Conservation (phyloP, 208 protist species). For the Crithidia expoeki region DNA sequence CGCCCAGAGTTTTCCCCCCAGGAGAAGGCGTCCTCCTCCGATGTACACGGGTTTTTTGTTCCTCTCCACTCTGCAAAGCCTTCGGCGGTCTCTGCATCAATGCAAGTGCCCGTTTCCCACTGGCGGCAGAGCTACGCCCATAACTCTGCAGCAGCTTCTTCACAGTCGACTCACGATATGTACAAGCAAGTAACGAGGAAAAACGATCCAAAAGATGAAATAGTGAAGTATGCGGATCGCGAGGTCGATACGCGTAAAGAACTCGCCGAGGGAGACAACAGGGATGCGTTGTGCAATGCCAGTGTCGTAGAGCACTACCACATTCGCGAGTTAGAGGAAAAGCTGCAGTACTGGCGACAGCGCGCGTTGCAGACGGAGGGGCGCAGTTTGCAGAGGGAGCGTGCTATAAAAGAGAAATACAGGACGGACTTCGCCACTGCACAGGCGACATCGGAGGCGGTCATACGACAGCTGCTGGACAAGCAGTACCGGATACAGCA, state of each 20-base stretch:
- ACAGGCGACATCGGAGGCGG: slow-evolving; percentile 18
- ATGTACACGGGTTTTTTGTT: too few species aligned
- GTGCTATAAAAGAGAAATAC: slow-evolving; percentile 15
- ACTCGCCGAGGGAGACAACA: not conserved
- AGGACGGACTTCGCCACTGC: slow-evolving; percentile 21
- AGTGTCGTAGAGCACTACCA: slow-evolving; percentile 27
- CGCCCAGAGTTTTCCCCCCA: too few species aligned
- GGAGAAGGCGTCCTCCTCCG: too few species aligned
- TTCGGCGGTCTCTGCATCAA: not conserved
- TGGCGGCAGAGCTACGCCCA: not conserved
- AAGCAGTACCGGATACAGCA: slow-evolving; percentile 16
- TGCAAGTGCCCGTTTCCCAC: slow-evolving; percentile 4
- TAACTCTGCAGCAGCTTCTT: not conserved
- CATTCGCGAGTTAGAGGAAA: slow-evolving; percentile 31
- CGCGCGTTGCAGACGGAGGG: slow-evolving; percentile 25
- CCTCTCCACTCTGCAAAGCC: not conserved
- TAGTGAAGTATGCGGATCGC: not conserved
- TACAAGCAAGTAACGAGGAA: not conserved
- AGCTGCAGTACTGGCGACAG: slow-evolving; percentile 36
- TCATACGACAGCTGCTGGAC: slow-evolving; percentile 20
- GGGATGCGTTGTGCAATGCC: not conserved
- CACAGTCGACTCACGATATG: too few species aligned
- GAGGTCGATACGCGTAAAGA: too few species aligned
- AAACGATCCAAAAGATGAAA: not conserved
- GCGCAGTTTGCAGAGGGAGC: slow-evolving; percentile 9